These are phyloP conservation scores for Aureobasidium subglaciale DNA, from an alignment of 2,329 filamentous ascomycete genomes.

Conservation along the genomic window DNA sequence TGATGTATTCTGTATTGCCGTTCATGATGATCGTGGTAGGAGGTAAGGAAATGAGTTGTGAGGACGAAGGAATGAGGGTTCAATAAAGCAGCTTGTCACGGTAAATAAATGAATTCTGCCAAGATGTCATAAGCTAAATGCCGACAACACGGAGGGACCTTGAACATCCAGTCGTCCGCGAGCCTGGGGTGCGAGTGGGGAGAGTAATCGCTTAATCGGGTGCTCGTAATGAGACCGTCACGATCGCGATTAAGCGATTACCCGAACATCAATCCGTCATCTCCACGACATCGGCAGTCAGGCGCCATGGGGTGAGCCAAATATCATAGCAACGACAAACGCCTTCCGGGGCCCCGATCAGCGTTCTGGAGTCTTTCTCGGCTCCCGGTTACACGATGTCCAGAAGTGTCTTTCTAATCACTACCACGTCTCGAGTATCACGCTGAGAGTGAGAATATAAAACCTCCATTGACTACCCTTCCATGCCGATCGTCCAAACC, in stretches of 20 bases:
- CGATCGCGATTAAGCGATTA: neutral
- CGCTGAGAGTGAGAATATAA: neutral
- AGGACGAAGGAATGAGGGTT: neutral
- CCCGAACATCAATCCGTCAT: neutral
- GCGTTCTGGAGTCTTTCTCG: neutral
- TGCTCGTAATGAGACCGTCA: neutral
- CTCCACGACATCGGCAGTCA: neutral
- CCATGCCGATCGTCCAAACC: neutral
- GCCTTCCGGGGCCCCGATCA: constrained; percentile 5
- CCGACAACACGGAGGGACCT: neutral
- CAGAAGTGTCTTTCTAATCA: neutral
- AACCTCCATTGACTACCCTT: neutral
- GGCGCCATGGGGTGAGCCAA: neutral
- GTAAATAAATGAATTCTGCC: neutral
- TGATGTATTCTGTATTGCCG: neutral
- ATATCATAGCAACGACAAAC: neutral
- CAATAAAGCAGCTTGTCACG: neutral
- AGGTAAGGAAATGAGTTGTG: neutral
- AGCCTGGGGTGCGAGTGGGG: neutral
- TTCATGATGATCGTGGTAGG: neutral
- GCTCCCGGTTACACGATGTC: neutral
- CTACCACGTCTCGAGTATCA: neutral
- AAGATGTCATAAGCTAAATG: neutral
- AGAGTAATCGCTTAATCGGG: neutral
- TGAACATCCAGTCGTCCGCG: too few relatives aligned